phyloP scores from a whole-genome alignment of 352 stramenopile species.

The Elongisporangium undulatum region DNA sequence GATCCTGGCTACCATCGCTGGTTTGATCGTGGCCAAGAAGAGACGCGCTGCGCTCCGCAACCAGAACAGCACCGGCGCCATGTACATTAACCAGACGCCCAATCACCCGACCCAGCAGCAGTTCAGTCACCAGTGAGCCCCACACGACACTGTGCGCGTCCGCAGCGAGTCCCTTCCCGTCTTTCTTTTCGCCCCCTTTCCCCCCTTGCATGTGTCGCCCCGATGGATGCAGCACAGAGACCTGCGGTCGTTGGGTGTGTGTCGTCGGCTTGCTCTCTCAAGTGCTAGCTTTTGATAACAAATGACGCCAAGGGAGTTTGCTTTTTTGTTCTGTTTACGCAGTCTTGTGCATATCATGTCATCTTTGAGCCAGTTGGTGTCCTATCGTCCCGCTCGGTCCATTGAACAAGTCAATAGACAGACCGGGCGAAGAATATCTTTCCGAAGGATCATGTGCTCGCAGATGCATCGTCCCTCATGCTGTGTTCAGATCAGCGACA shows the following conservation, averaged over 20 bases:
- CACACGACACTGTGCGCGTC: background rate
- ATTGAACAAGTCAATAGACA: background rate
- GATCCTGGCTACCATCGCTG: conserved; percentile 40
- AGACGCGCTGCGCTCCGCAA: conserved; percentile 43
- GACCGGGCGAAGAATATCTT: background rate
- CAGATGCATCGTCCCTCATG: background rate
- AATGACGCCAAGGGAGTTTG: background rate
- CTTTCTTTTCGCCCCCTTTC: background rate
- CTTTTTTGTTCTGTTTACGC: background rate
- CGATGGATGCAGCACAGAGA: background rate
- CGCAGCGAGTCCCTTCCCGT: background rate
- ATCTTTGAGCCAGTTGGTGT: background rate
- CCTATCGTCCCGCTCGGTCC: background rate
- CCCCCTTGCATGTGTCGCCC: background rate
- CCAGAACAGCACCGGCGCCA: conserved; percentile 29
- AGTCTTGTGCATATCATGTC: background rate
- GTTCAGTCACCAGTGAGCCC: background rate
- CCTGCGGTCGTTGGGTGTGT: background rate
- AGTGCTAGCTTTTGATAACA: background rate
- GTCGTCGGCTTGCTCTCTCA: background rate
- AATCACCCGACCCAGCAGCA: background rate
- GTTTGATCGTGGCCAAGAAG: conserved; percentile 38
- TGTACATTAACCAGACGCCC: conserved; percentile 26
- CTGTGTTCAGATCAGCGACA: background rate
- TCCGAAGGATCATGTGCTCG: background rate